A percentile compares a stretch with the other conserved stretches of the same genome.
Evolutionary conservation across 1,284 basidiomycete genomes (phyloP).

Genomic region (Ganoderma multipileum): DNA sequence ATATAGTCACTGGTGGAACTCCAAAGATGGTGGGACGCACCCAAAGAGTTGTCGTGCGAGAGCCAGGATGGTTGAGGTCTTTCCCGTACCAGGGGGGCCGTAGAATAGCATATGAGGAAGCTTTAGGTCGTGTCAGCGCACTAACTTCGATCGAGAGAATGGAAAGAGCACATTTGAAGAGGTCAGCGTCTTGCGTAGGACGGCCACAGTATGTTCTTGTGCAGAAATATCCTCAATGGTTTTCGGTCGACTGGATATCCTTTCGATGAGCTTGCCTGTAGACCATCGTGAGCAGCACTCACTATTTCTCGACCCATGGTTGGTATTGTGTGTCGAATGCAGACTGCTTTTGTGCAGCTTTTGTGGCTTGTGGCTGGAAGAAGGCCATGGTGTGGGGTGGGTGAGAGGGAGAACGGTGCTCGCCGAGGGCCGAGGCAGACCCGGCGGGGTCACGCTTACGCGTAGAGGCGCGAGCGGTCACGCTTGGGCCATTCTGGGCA

Average conservation of each 20-base stretch:
- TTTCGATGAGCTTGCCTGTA: neutral
- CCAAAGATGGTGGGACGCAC: slow-evolving; percentile 49
- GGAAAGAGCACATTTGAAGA: slow-evolving; percentile 81
- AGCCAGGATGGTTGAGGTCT: slow-evolving; percentile 98
- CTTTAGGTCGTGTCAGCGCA: slow-evolving; percentile 49
- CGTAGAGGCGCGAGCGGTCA: slow-evolving; percentile 32
- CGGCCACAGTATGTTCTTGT: slow-evolving; percentile 95
- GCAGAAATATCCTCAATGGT: slow-evolving; percentile 98
- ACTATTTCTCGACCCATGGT: slow-evolving; percentile 99
- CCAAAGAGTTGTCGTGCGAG: slow-evolving; percentile 95
- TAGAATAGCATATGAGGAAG: slow-evolving; percentile 99
- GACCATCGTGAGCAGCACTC: neutral
- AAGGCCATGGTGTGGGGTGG: slow-evolving; percentile 47
- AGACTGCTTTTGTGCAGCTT: slow-evolving; percentile 48
- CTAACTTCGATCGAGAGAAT: neutral
- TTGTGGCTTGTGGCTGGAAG: slow-evolving; percentile 57
- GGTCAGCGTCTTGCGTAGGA: slow-evolving; percentile 89
- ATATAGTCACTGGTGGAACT: neutral
- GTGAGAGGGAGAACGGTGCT: neutral
- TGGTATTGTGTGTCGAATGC: slow-evolving; percentile 69
- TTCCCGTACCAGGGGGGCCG: slow-evolving; percentile 98
- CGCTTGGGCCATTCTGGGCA: slow-evolving; percentile 20
- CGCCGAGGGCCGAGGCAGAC: slow-evolving; percentile 18
- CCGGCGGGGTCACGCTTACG: slow-evolving; percentile 23
- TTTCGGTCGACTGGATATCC: slow-evolving; percentile 83